Evolutionary conservation across 345 rosid species (phyloP), one percentile per base, ranked within the genome.

Genomic region (Melastoma malabathricum): DNA sequence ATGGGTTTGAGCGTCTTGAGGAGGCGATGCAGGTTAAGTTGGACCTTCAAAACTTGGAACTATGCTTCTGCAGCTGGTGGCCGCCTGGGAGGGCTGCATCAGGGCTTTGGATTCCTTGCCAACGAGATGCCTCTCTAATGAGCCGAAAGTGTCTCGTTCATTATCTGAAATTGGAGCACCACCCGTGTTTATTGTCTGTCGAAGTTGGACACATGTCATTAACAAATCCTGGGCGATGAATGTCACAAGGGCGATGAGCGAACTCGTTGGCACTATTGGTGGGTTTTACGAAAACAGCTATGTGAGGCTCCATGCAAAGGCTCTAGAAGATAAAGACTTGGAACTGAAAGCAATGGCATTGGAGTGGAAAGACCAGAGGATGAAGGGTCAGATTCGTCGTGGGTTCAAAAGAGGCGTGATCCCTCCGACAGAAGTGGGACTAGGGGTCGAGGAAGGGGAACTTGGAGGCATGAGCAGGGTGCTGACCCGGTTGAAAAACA

Each of bases 31-130:
- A 68, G 23, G 59, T 88, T 47, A 80, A 75, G 67, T 55, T 73
- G 7, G 78, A 78, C 71, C 62, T 88, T 34, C 78, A 66, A 16
- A 84, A 59, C 43, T 81, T 74, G 79, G 65, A 49, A 45, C 63
- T 75, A 31, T 65, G 76, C 48, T 64, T 88, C 41, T 71, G 64
- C 2, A 66, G 59, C 57, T 88, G 84, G 65, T 70, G 18, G 59
- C 52, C 52, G 72, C 86, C 2, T 90, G 78, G 29, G 74, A 51
- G 52, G 52, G 77, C 51, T 82, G 62, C 50, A 63, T 84, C 63
- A 78, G 55, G 54, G 82, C 90, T 22, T 58, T 88, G 63, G 80
- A 78, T 62, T 69, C 62, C 48, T 88, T 94, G 94, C 67, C 84
- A 51, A 56, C 60, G 60, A 66, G 69, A 47, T 84, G 81, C 64